Evolutionary conservation across 1,284 basidiomycete species (phyloP).

Genomic region (Boletus coffeatus): DNA sequence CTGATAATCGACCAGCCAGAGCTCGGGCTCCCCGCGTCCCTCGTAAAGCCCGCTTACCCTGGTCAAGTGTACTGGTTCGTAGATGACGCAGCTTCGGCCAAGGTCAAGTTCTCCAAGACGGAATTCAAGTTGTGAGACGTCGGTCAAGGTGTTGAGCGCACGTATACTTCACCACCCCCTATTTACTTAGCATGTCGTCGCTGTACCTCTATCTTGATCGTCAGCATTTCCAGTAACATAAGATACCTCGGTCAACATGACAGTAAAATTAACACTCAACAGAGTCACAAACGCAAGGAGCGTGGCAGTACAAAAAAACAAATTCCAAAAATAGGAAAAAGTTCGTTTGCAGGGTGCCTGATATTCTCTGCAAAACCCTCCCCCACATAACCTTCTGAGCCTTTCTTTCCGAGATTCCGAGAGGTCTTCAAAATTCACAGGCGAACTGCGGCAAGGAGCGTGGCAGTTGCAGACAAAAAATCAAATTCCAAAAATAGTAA

Average conservation of each 20-base stretch:
- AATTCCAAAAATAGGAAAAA: no score
- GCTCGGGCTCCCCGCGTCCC: conserved; percentile 73
- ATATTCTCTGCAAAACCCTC: no score
- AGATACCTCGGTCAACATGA: conserved; percentile 19
- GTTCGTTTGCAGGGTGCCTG: no score
- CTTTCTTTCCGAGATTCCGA: no score
- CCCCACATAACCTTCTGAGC: no score
- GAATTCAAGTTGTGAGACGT: conserved; percentile 45
- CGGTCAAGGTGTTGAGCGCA: conserved; percentile 6
- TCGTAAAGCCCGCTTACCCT: conserved; percentile 75
- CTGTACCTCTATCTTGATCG: conserved; percentile 12
- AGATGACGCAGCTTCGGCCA: conserved; percentile 72
- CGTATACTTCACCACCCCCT: conserved; percentile 3
- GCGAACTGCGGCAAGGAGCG: no score
- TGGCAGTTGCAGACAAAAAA: no score
- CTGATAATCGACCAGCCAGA: conserved; percentile 80
- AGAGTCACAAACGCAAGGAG: conserved; percentile 25
- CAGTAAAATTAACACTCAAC: conserved; percentile 34
- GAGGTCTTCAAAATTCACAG: no score
- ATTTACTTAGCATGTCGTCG: conserved; percentile 16
- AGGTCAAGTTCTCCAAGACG: conserved; percentile 53
- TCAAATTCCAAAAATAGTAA: no score
- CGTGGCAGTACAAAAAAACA: no score
- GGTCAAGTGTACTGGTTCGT: conserved; percentile 92
- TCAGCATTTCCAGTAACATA: conserved; percentile 18